These are phyloP conservation scores for Fusarium compactum DNA, from an alignment of 2,329 filamentous ascomycete genomes.

Conservation along the genomic window DNA sequence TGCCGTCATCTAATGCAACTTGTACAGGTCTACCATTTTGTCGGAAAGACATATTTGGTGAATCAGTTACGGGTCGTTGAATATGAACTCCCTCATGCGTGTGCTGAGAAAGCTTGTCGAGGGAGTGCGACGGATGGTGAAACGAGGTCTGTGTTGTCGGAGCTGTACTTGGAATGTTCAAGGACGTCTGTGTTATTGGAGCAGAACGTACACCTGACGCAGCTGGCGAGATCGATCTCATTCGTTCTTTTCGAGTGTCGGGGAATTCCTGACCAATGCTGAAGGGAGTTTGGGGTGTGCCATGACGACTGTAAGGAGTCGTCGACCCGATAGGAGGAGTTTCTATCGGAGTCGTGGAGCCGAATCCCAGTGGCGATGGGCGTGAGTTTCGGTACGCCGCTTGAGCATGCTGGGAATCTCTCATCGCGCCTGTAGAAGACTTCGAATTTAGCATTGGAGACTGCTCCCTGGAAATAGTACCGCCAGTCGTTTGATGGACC, in stretches of 20 bases:
- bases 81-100: conserved; percentile 17
- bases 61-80: conserved; percentile 31
- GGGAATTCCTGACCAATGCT: conserved; percentile 16
- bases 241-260: conserved; percentile 20
- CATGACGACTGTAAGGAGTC: conserved; percentile 15
- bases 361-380: conserved; percentile 30
- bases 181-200: conserved; percentile 29
- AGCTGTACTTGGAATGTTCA: conserved; percentile 34
- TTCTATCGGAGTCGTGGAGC: conserved; percentile 36
- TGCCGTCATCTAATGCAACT: conserved; percentile 10
- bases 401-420: conserved; percentile 24
- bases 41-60: conserved; percentile 32
- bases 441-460: conserved; percentile 22
- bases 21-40: conserved; percentile 22
- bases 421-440: conserved; percentile 24
- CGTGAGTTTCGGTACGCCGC: conserved; percentile 28
- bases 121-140: conserved; percentile 38
- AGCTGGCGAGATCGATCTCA: conserved; percentile 34
- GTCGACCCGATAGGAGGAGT: conserved; percentile 25
- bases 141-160: conserved; percentile 30
- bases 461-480: conserved; percentile 32
- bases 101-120: conserved; percentile 36
- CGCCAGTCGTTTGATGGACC: conserved; percentile 34
- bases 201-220: conserved; percentile 28
- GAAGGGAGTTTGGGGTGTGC: conserved; percentile 33